Percentiles rank a stretch among this genome's conserved stretches.
phyloP scores from a whole-genome alignment of 768 basidiomycete species.

The Trametes meyenii region DNA sequence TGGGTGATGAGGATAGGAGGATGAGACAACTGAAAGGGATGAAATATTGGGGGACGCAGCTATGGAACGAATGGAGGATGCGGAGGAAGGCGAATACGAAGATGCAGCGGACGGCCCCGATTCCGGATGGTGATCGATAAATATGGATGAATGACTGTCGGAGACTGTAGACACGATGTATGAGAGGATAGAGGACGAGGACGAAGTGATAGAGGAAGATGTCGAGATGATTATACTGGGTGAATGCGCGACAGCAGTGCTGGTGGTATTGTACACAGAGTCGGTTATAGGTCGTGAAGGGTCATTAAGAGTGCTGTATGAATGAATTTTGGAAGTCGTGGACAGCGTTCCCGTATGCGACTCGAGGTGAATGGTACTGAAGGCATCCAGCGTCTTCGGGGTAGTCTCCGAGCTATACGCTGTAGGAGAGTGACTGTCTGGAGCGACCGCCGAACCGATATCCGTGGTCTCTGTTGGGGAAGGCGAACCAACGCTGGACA shows the following conservation, averaged over 20 bases:
- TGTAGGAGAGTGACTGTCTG: not conserved
- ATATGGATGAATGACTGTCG: constrained; percentile 20
- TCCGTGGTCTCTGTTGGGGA: not conserved
- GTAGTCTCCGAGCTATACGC: not conserved
- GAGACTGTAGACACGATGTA: constrained; percentile 14
- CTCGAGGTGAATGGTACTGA: not conserved
- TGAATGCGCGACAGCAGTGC: not conserved
- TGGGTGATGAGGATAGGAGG: constrained; percentile 25
- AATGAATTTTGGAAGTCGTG: not conserved
- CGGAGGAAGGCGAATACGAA: constrained; percentile 8
- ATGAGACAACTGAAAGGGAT: constrained; percentile 10
- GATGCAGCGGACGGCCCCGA: constrained; percentile 22
- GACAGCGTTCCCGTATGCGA: not conserved
- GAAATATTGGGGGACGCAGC: constrained; percentile 13
- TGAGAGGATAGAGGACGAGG: constrained; percentile 7
- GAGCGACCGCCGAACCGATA: not conserved
- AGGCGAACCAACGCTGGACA: not conserved
- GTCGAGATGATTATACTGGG: not conserved
- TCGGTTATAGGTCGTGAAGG: constrained; percentile 21
- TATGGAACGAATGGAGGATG: constrained; percentile 7
- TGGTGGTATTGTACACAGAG: constrained; percentile 26
- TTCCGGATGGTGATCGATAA: constrained; percentile 10
- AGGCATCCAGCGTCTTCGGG: not conserved
- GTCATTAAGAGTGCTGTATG: constrained; percentile 15
- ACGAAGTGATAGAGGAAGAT: constrained; percentile 13